Base-by-base conservation (phyloP, 1,284 basidiomycete genomes). In the Moesziomyces parantarcticus region DNA sequence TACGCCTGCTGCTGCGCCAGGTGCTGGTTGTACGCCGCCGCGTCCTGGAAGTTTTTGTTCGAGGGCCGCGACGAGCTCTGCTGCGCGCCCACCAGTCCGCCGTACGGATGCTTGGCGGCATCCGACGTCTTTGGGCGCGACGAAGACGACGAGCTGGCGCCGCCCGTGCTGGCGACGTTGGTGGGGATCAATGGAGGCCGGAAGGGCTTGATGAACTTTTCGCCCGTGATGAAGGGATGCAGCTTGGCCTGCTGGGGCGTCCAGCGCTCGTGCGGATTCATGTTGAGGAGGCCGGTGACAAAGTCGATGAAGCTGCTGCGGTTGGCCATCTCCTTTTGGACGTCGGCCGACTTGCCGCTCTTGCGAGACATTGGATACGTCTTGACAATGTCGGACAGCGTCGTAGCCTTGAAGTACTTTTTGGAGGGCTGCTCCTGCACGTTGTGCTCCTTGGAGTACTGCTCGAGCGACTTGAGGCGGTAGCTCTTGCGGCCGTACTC, bases 191-290 rank as follows among this genome's bases (percentile, higher is more conserved):
- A 51, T 22, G 80, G 78, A 34, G 85, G 84, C 20, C 81, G 82
- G 75, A 83, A 85, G 0, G 84, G 83, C 50, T 82, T 76, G 41
- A 70, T 76, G 43, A 91, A 97, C 84, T 94, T 94, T 85, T 98
- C 96, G 58, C 96, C 95, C 11, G 94, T 97, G 79, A 99, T 97
- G 85, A 99, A 99, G 4, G 96, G 96, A 85, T 99, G 97, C 83
- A 92, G 87, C 61, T 92, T 89, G 40, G 96, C 96, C 85, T 99
- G 95, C 82, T 97, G 94, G 26, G 97, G 96, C 10, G 95, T 92
- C 97, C 96, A 99, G 63, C 96, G 88, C 78, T 93, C 91, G 62
- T 95, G 90, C 18, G 97, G 96, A 81, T 99, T 94, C 86, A 98
- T 87, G 84, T 97, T 92, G 61, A 99, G 87, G 41, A 99, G 86